phyloP scores from a whole-genome alignment of 108 stramenopile species.

The Nitzschia palea region DNA sequence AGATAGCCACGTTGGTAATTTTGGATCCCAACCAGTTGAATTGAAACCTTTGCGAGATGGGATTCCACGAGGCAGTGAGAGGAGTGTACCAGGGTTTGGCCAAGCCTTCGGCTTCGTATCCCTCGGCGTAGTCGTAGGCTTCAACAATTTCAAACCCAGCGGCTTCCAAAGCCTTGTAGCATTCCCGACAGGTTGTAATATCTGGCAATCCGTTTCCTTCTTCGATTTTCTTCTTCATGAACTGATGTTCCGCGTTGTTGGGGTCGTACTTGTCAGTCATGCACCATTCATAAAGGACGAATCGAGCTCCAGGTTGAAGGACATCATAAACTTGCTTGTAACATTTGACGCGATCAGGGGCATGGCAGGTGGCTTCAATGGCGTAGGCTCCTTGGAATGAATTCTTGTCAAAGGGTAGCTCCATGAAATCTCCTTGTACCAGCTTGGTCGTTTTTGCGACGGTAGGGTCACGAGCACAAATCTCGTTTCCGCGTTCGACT shows the following conservation, averaged over 20 bases:
- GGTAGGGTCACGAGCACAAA: constrained; percentile 52
- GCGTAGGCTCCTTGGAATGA: constrained; percentile 89
- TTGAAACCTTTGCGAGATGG: constrained; percentile 87
- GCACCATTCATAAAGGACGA: constrained; percentile 93
- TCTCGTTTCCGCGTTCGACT: constrained; percentile 85
- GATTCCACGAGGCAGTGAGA: constrained; percentile 82
- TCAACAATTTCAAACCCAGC: constrained; percentile 83
- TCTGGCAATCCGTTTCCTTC: constrained; percentile 90
- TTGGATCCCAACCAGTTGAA: constrained; percentile 80
- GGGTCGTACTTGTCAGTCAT: constrained; percentile 86
- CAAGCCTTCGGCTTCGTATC: constrained; percentile 44
- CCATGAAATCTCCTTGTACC: constrained; percentile 90
- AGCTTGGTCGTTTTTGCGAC: constrained; percentile 33
- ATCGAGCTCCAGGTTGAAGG: constrained; percentile 80
- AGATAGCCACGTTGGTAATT: constrained; percentile 49
- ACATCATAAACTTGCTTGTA: constrained; percentile 81
- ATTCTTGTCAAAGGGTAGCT: constrained; percentile 75
- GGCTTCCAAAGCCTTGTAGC: constrained; percentile 62
- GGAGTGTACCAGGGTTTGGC: constrained; percentile 73
- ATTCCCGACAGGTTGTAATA: constrained; percentile 59
- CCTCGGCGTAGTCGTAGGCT: constrained; percentile 67
- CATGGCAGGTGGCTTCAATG: constrained; percentile 95
- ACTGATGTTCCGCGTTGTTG: constrained; percentile 58
- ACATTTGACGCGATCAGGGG: constrained; percentile 73
- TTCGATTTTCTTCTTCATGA: constrained; percentile 87